phyloP scores from a whole-genome alignment of 106 monocot species.

The Platanthera zijinensis region DNA sequence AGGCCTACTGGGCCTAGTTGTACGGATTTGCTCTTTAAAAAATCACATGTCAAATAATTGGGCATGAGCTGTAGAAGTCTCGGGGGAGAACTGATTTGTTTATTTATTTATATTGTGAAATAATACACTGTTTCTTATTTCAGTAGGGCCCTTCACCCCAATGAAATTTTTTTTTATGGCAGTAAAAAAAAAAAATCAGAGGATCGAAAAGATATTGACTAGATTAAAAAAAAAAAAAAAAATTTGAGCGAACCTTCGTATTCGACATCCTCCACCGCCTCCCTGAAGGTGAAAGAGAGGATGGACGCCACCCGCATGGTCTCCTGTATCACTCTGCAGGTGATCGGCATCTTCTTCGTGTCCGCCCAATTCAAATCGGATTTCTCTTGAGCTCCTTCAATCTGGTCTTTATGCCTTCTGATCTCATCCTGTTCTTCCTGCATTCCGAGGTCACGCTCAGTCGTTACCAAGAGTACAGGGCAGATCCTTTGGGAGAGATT shows the following conservation, averaged over 20 bases:
- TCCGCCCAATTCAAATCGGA: slow-evolving; percentile 60
- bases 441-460: not conserved
- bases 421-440: slow-evolving; percentile 87
- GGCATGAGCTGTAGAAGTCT: too few species aligned
- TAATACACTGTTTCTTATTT: too few species aligned
- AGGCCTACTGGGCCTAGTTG: too few species aligned
- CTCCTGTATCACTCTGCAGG: slow-evolving; percentile 81
- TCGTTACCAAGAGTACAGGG: not conserved
- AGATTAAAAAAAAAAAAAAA: not conserved
- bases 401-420: slow-evolving; percentile 12
- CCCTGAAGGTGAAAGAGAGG: slow-evolving; percentile 88
- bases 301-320: slow-evolving; percentile 84
- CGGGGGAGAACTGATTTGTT: too few species aligned
- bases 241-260: slow-evolving; percentile 57
- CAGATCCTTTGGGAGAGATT: not conserved
- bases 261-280: slow-evolving; percentile 85
- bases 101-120: too few species aligned
- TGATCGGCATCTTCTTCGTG: slow-evolving; percentile 68
- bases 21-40: too few species aligned
- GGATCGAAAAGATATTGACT: too few species aligned
- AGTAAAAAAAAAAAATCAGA: too few species aligned
- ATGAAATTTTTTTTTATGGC: too few species aligned
- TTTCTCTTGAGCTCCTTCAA: slow-evolving; percentile 3
- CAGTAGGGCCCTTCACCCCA: too few species aligned
- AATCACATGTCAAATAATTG: too few species aligned